Evolutionary conservation across 2,329 filamentous ascomycete species (phyloP).

Genomic region (Colletotrichum theobromicola): DNA sequence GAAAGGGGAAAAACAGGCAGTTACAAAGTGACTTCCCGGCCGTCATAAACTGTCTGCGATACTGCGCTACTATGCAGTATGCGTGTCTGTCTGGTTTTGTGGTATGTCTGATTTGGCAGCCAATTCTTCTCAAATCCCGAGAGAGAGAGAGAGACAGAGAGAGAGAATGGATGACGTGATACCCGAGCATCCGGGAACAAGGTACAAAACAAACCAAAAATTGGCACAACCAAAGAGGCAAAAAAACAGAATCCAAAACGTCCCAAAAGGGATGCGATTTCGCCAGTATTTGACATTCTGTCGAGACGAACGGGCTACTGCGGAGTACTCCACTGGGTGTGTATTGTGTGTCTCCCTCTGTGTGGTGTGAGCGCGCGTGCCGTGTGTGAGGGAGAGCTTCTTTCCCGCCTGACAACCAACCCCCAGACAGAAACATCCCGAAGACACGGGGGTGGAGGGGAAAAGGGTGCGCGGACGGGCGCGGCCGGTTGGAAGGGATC

Average conservation of each 20-base stretch:
- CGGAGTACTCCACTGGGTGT: not conserved
- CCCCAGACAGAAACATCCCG: constrained; percentile 16
- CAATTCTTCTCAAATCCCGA: not conserved
- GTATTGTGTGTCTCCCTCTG: too few relatives aligned
- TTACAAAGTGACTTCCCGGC: not conserved
- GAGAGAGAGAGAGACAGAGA: too few relatives aligned
- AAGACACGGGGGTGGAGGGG: not conserved
- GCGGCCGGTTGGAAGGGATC: not conserved
- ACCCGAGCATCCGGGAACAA: constrained; percentile 13
- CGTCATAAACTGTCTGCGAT: not conserved
- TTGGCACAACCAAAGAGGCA: not conserved
- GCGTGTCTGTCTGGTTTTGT: not conserved
- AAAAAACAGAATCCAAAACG: not conserved
- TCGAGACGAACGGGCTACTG: constrained; percentile 18
- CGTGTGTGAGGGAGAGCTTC: not conserved
- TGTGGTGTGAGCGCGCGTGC: not conserved
- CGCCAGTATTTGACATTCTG: constrained; percentile 2
- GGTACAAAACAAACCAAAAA: not conserved
- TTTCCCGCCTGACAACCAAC: not conserved
- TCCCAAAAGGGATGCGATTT: not conserved
- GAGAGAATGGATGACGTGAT: constrained; percentile 8
- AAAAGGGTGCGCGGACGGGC: not conserved
- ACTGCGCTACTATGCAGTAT: not conserved
- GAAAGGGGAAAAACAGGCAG: not conserved
- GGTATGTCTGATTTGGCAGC: too few relatives aligned